Evolutionary conservation across 306 rosid genomes (phyloP).

Genomic region (Elaeagnus macrophylla): DNA sequence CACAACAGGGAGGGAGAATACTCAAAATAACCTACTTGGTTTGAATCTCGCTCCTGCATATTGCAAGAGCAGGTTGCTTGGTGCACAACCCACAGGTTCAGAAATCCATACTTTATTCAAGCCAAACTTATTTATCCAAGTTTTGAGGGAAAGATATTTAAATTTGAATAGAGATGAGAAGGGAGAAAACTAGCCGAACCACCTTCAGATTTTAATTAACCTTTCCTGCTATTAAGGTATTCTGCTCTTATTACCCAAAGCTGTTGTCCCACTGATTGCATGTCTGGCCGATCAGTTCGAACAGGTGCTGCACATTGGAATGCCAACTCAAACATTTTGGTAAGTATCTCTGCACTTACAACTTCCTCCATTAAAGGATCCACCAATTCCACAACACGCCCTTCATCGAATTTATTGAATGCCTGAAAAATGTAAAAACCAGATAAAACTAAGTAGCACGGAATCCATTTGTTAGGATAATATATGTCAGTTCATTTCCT

Average conservation of each 20-base stretch:
- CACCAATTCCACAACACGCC: conserved; percentile 38
- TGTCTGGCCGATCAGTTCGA: conserved; percentile 73
- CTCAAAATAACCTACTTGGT: too few species aligned
- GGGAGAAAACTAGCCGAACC: not conserved
- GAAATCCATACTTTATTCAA: conserved; percentile 2
- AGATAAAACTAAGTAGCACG: too few species aligned
- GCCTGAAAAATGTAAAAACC: conserved; percentile 41
- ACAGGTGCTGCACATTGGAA: conserved; percentile 80
- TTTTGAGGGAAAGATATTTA: not conserved
- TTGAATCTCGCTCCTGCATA: too few species aligned
- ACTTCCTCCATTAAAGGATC: conserved; percentile 72
- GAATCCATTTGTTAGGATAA: too few species aligned
- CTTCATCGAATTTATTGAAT: conserved; percentile 54
- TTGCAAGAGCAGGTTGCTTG: too few species aligned
- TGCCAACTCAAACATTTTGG: conserved; percentile 64
- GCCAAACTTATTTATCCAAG: conserved; percentile 7
- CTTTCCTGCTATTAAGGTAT: conserved; percentile 51
- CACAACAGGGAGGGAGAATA: too few species aligned
- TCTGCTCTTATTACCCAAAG: conserved; percentile 84
- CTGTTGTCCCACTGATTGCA: conserved; percentile 79
- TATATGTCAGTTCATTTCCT: too few species aligned
- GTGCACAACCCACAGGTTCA: too few species aligned
- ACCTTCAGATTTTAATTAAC: conserved; percentile 18
- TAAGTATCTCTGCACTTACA: conserved; percentile 42
- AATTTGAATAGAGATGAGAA: not conserved